Conservation (phyloP, 345 rosid species). For the Pistacia vera region DNA sequence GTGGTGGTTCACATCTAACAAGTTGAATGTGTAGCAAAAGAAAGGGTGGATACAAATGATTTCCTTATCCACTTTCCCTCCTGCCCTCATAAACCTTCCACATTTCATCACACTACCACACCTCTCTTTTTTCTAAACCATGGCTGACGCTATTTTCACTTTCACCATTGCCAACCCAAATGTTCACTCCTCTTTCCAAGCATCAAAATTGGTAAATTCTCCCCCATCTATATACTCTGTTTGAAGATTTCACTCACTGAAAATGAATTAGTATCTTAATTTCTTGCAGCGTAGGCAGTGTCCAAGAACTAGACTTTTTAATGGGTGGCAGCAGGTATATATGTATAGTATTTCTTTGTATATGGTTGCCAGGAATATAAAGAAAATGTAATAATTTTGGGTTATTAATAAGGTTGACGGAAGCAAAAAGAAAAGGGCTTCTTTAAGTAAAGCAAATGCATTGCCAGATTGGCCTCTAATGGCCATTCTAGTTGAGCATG, state of each 20-base stretch:
- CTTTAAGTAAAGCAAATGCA: constrained; percentile 49
- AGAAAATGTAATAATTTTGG: not conserved
- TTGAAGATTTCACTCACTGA: not conserved
- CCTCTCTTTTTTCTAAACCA: constrained; percentile 18
- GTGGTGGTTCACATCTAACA: too few relatives aligned
- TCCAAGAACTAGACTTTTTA: constrained; percentile 36
- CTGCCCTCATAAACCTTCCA: not conserved
- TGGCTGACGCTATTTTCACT: constrained; percentile 60
- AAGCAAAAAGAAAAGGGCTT: constrained; percentile 33
- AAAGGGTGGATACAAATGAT: constrained; percentile 39
- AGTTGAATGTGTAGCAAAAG: not conserved
- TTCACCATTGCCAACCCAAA: constrained; percentile 43
- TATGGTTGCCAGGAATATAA: not conserved
- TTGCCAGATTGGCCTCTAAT: constrained; percentile 76
- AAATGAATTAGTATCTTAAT: not conserved
- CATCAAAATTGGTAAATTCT: constrained; percentile 38
- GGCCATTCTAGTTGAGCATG: constrained; percentile 83
- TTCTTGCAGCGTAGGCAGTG: constrained; percentile 43
- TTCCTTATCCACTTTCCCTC: constrained; percentile 52
- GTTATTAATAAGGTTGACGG: constrained; percentile 18
- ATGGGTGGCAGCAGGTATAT: constrained; percentile 35
- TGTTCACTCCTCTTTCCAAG: constrained; percentile 23
- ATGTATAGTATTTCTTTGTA: too few relatives aligned
- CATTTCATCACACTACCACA: not conserved
- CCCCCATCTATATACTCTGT: too few relatives aligned